Evolutionary conservation across 192 early-diverging fungal species (phyloP).

Genomic region (Paraglomus brasilianum): DNA sequence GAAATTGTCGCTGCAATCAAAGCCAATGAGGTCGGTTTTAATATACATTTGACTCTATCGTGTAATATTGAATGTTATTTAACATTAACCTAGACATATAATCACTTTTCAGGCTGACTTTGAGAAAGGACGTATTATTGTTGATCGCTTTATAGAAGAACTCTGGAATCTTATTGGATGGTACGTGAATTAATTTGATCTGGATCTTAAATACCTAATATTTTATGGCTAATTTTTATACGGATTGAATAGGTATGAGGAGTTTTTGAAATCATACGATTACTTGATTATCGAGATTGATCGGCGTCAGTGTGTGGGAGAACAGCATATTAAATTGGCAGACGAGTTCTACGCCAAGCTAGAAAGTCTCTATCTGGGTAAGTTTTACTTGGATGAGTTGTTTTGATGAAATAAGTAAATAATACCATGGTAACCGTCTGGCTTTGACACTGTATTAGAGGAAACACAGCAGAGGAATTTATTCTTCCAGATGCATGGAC

Average conservation of each 20-base stretch:
- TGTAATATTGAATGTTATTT: neutral
- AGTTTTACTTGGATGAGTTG: neutral
- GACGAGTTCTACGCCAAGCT: constrained; percentile 30
- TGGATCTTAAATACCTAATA: neutral
- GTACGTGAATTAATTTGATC: neutral
- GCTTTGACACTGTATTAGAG: neutral
- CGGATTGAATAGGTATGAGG: constrained; percentile 29
- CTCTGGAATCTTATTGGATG: constrained; percentile 30
- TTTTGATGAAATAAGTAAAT: neutral
- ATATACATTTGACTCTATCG: neutral
- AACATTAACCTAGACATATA: neutral
- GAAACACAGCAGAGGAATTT: constrained; percentile 12
- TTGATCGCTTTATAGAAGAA: constrained; percentile 29
- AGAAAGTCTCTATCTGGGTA: constrained; percentile 31
- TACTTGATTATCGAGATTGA: constrained; percentile 31
- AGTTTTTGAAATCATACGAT: constrained; percentile 32
- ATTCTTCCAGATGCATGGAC: constrained; percentile 26
- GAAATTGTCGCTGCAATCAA: constrained; percentile 9
- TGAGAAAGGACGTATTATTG: constrained; percentile 7
- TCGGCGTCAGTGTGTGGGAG: constrained; percentile 22
- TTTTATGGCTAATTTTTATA: neutral
- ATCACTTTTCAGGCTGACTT: constrained; percentile 18
- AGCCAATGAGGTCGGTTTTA: constrained; percentile 15
- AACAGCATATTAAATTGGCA: constrained; percentile 21
- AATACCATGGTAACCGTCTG: too few species aligned